Evolutionary conservation across 352 stramenopile species (phyloP).

Genomic region (Phytophthora ramorum): DNA sequence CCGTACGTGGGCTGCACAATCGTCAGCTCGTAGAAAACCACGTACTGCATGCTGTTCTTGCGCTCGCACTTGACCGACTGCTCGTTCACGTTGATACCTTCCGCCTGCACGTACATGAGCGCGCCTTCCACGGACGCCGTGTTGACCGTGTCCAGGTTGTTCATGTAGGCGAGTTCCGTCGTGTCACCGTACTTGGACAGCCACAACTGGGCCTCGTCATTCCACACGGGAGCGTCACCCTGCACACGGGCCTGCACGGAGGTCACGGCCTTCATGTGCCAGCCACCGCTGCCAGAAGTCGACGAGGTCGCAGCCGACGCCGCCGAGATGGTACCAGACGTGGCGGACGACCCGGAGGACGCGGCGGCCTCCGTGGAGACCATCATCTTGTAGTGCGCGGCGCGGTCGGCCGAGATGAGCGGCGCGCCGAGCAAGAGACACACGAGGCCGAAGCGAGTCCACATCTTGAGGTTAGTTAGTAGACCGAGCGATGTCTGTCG

Average conservation of each 20-base stretch:
- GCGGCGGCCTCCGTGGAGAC: slow-evolving; percentile 3
- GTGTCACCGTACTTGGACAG: slow-evolving; percentile 48
- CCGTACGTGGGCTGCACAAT: slow-evolving; percentile 50
- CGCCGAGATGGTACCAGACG: slow-evolving; percentile 10
- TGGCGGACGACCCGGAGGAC: slow-evolving; percentile 3
- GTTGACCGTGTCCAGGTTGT: slow-evolving; percentile 65
- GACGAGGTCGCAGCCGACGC: slow-evolving; percentile 5
- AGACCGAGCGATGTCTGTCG: slow-evolving; percentile 6
- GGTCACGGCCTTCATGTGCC: slow-evolving; percentile 42
- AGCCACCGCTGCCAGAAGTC: slow-evolving; percentile 21
- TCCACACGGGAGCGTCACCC: slow-evolving; percentile 50
- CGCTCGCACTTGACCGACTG: slow-evolving; percentile 52
- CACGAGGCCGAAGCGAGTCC: slow-evolving; percentile 4
- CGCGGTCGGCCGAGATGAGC: not conserved
- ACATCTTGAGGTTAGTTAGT: slow-evolving; percentile 9
- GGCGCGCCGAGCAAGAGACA: slow-evolving; percentile 8
- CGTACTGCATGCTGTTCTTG: slow-evolving; percentile 69
- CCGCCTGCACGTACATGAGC: slow-evolving; percentile 74
- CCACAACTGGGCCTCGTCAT: slow-evolving; percentile 39
- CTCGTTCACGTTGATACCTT: slow-evolving; percentile 63
- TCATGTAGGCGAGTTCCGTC: slow-evolving; percentile 48
- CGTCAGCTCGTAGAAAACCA: slow-evolving; percentile 69
- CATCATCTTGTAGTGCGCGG: slow-evolving; percentile 8
- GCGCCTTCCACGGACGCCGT: slow-evolving; percentile 61
- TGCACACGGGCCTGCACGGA: slow-evolving; percentile 63